phyloP scores from a whole-genome alignment of 306 rosid genomes.

The Morella rubra region DNA sequence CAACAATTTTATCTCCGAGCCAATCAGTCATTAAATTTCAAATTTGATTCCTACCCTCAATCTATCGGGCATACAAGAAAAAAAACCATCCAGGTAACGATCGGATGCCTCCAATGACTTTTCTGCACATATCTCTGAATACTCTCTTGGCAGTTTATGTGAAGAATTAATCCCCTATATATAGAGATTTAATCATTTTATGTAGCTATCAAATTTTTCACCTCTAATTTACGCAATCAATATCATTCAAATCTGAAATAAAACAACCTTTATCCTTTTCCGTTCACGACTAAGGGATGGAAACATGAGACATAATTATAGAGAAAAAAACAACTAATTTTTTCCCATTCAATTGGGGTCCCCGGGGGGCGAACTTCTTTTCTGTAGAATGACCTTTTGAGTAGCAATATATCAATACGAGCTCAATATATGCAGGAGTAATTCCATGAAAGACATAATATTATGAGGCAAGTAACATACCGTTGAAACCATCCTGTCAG shows the following conservation, averaged over 20 bases:
- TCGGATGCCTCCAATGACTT: conserved; percentile 20
- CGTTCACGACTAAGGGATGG: conserved; percentile 3
- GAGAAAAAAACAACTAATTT: background rate
- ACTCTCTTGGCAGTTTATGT: background rate
- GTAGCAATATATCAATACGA: no score
- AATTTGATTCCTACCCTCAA: background rate
- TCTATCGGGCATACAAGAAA: conserved; percentile 10
- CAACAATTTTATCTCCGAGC: conserved; percentile 2
- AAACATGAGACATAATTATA: conserved; percentile 4
- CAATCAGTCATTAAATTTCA: conserved; percentile 13
- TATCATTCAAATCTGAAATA: conserved; percentile 17
- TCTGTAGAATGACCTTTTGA: no score
- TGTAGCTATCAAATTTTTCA: conserved; percentile 14
- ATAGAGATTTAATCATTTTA: conserved; percentile 4
- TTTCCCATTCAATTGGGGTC: background rate
- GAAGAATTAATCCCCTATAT: conserved; percentile 9
- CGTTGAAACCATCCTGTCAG: conserved; percentile 96
- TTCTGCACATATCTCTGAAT: conserved; percentile 17
- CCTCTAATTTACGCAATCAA: conserved; percentile 13
- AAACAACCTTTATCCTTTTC: conserved; percentile 10
- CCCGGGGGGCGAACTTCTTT: no score
- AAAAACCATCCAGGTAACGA: conserved; percentile 19
- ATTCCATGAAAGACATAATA: background rate
- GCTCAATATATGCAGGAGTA: no score
- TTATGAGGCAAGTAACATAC: conserved; percentile 46